phyloP scores from a whole-genome alignment of 2,329 filamentous ascomycete species.

The Arthrinium puccinioides region DNA sequence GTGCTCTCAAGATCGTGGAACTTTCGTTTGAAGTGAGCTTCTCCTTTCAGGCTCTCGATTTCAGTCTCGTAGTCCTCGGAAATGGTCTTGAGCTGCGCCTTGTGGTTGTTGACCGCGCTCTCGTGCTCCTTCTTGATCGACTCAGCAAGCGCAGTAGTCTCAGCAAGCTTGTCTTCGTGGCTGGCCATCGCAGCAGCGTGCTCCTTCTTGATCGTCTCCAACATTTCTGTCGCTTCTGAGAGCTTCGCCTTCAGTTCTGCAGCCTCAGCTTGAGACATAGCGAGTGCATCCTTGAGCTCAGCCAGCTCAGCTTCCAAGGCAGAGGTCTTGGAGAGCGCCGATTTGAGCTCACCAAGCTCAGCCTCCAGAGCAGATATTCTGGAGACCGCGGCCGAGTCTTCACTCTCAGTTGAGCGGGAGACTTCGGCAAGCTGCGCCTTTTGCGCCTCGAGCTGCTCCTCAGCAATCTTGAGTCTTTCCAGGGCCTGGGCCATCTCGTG shows the following conservation, averaged over 20 bases:
- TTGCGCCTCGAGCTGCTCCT: slow-evolving; percentile 42
- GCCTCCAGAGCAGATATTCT: slow-evolving; percentile 45
- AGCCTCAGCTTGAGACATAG: slow-evolving; percentile 31
- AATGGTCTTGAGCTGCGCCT: slow-evolving; percentile 49
- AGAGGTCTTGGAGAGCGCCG: slow-evolving; percentile 41
- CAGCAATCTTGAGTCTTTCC: slow-evolving; percentile 42
- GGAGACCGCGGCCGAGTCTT: slow-evolving; percentile 36
- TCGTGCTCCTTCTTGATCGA: slow-evolving; percentile 43
- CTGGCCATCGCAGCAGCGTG: slow-evolving; percentile 39
- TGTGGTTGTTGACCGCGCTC: slow-evolving; percentile 38
- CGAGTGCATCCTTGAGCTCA: slow-evolving; percentile 42
- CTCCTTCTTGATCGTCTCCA: slow-evolving; percentile 31
- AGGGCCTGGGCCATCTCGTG: slow-evolving; percentile 39
- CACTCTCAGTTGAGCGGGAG: slow-evolving; percentile 39
- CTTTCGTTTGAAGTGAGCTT: slow-evolving; percentile 58
- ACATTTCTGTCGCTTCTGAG: slow-evolving; percentile 17
- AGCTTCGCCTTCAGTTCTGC: slow-evolving; percentile 29
- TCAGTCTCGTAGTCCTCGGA: slow-evolving; percentile 58
- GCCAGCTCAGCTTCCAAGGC: slow-evolving; percentile 44
- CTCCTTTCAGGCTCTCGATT: slow-evolving; percentile 55
- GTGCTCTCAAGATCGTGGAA: slow-evolving; percentile 53
- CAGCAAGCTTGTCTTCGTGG: too few species aligned
- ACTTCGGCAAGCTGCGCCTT: slow-evolving; percentile 41
- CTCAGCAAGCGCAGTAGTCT: slow-evolving; percentile 26
- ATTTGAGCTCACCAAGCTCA: slow-evolving; percentile 41